Base-by-base conservation (phyloP, 257 asterid genomes). In the Paraleonurus japonicus region DNA sequence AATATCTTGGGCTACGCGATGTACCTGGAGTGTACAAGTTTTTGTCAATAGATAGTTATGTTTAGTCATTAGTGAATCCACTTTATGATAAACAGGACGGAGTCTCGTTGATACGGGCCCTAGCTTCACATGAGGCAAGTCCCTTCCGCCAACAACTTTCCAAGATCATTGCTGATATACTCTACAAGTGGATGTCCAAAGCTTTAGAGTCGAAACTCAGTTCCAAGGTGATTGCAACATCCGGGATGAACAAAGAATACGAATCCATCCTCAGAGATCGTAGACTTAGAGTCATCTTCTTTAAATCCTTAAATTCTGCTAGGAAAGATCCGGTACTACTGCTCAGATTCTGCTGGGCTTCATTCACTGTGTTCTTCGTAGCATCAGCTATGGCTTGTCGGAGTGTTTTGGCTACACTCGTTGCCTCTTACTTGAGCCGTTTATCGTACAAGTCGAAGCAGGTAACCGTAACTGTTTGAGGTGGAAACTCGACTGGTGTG, bases 251-350 rank as follows among this genome's bases (percentile, higher is more conserved):
- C 69, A 37, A 67, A 4, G 87, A 87, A 48, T 84, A 78, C 50
- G 67, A 75, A 64, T 69, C 86, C 66, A 54, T 87, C 72, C 68
- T 89, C 20, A 78, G 72, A 76, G 99, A 94, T 77, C 92, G 97
- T n/a, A 86, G 99, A 53, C 85, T 91, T 26, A 88, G 80, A 86
- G 85, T 91, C 61, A 91, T 94, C 78, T 81, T 87, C 71, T 77
- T 75, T 65, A 94, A 85, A 71, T 81, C 85, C 37, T 68, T 89
- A 45, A 66, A 74, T 69, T 88, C 97, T 70, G 92, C 87, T 10
- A 86, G 81, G 85, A 88, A 77, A 82, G 81, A 86, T 67, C 96
- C 85, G 26, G 30, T 83, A 8, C 57, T 94, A 71, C 72, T 94
- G 75, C 76, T 89, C 72, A 84, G 88, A 71, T 79, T 84, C 82